A percentile compares a stretch with the other conserved stretches of the same genome.
These are phyloP conservation scores for Botrytis elliptica DNA, from an alignment of 2,329 filamentous ascomycete species.

Conservation along the genomic window DNA sequence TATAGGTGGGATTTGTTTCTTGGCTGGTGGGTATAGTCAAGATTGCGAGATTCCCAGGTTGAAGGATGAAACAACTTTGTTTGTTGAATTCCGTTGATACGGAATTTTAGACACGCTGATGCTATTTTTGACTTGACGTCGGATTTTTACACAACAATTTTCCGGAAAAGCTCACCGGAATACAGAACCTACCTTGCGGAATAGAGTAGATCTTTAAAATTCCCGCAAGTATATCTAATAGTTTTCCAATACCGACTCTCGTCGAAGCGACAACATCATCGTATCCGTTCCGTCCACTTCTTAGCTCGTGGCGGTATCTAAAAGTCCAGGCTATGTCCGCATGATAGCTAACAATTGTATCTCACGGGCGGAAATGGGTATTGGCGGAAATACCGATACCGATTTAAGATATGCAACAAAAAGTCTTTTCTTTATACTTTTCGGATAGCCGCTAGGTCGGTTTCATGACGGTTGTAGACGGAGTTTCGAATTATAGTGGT, in stretches of 20 bases:
- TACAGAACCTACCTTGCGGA: neutral
- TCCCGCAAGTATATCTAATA: neutral
- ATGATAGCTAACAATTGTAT: neutral
- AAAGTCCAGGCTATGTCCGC: neutral
- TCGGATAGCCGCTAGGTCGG: neutral
- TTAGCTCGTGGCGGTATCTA: neutral
- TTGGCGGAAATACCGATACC: neutral
- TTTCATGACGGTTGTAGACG: neutral
- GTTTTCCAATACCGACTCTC: neutral
- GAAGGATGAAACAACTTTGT: neutral
- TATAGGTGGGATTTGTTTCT: slow-evolving; percentile 11
- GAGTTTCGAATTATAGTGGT: neutral
- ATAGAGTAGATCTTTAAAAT: neutral
- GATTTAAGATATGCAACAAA: neutral
- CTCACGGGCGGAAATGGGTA: neutral
- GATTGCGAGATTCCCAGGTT: neutral
- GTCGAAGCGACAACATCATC: neutral
- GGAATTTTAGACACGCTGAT: neutral
- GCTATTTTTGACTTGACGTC: neutral
- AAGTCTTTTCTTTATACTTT: neutral
- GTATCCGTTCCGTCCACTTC: neutral
- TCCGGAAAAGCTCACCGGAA: neutral
- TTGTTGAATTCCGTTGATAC: neutral
- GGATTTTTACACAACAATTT: neutral
- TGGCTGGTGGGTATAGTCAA: neutral